phyloP scores from a whole-genome alignment of 192 early-diverging fungal species.

The Umbelopsis vinacea region DNA sequence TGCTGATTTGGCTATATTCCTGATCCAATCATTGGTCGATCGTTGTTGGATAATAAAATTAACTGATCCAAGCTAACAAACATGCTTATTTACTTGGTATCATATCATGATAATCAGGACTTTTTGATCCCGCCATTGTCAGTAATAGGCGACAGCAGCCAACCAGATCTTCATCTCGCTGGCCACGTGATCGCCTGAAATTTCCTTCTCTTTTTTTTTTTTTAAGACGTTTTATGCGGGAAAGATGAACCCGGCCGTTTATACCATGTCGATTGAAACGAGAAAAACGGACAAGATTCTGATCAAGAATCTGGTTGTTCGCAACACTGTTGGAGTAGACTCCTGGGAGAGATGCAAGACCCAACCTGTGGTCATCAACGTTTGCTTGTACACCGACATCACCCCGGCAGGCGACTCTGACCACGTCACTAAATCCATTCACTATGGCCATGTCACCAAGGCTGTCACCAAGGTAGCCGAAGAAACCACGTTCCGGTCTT shows the following conservation, averaged over 20 bases:
- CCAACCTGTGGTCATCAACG: slow-evolving; percentile 85
- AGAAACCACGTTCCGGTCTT: slow-evolving; percentile 67
- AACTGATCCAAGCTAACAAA: too few relatives aligned
- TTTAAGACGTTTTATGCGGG: not conserved
- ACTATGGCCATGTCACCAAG: slow-evolving; percentile 84
- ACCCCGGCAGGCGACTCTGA: slow-evolving; percentile 78
- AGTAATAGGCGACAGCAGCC: too few relatives aligned
- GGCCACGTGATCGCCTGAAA: not conserved
- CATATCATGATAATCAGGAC: too few relatives aligned
- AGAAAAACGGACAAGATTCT: slow-evolving; percentile 63
- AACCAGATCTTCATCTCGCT: too few relatives aligned
- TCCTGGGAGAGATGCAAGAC: slow-evolving; percentile 89
- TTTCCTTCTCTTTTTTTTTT: not conserved
- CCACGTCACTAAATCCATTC: slow-evolving; percentile 78
- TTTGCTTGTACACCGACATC: slow-evolving; percentile 76
- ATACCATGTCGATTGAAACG: not conserved
- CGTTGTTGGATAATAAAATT: too few relatives aligned
- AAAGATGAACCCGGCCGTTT: not conserved
- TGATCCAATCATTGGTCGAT: too few relatives aligned
- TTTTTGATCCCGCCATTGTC: too few relatives aligned
- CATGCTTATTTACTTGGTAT: too few relatives aligned
- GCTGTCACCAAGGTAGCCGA: slow-evolving; percentile 78
- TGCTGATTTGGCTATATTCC: too few relatives aligned
- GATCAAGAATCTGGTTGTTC: slow-evolving; percentile 79
- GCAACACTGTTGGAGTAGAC: slow-evolving; percentile 88